Evolutionary conservation across 1,284 basidiomycete species (phyloP).

Genomic region (Moniliella sp.): DNA sequence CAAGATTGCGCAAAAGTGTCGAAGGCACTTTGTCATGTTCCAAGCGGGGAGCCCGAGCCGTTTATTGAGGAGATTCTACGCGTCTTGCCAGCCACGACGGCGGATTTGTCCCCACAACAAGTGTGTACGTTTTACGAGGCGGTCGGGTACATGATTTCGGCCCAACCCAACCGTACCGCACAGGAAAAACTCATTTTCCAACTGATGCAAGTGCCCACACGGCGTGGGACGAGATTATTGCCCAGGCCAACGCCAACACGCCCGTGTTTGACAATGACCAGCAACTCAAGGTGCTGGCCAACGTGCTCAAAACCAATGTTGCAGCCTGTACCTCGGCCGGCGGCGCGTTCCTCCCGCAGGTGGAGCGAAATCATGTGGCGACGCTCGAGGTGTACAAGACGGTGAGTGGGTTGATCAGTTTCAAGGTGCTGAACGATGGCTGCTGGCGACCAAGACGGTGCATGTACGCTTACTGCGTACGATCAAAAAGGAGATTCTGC

Average conservation of each 20-base stretch:
- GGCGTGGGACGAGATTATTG: constrained; percentile 93
- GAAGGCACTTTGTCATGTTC: constrained; percentile 94
- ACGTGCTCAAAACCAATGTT: constrained; percentile 95
- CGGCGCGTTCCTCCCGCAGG: constrained; percentile 84
- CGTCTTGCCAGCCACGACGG: constrained; percentile 73
- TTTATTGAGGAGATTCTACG: constrained; percentile 95
- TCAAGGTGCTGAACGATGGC: constrained; percentile 55
- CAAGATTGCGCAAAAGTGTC: constrained; percentile 97
- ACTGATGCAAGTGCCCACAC: constrained; percentile 89
- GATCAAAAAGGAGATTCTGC: constrained; percentile 95
- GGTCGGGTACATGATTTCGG: constrained; percentile 96
- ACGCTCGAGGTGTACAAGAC: constrained; percentile 97
- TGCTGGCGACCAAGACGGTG: constrained; percentile 86
- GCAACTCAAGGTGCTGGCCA: constrained; percentile 89
- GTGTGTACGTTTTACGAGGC: constrained; percentile 49
- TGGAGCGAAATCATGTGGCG: constrained; percentile 85
- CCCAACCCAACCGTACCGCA: constrained; percentile 86
- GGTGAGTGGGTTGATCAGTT: constrained; percentile 88
- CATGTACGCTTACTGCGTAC: constrained; percentile 83
- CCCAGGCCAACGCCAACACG: constrained; percentile 74
- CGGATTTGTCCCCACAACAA: constrained; percentile 82
- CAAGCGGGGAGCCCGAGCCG: constrained; percentile 86
- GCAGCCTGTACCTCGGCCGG: constrained; percentile 93
- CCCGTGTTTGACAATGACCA: constrained; percentile 75
- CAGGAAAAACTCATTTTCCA: constrained; percentile 86